Conservation (phyloP, 176 grass and related monocot species). For the Poa pratensis region DNA sequence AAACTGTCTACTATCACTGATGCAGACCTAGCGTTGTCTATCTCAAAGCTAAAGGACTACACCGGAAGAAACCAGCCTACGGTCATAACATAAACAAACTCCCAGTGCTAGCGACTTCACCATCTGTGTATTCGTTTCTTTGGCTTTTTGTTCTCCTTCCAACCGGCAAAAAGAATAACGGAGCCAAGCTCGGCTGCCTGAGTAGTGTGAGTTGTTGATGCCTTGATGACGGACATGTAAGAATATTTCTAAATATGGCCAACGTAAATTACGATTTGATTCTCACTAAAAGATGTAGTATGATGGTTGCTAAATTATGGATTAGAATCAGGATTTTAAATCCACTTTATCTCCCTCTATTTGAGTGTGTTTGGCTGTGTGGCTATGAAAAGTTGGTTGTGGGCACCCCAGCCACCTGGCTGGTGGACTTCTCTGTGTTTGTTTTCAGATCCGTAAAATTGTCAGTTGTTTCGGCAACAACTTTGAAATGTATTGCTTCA, state of each 20-base stretch:
- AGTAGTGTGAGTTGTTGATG: background rate
- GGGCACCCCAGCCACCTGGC: no score
- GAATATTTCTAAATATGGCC: background rate
- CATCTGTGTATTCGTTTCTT: conserved; percentile 34
- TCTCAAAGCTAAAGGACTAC: conserved; percentile 86
- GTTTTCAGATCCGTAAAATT: no score
- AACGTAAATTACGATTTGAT: no score
- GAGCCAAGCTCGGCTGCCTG: background rate
- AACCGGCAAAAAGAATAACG: background rate
- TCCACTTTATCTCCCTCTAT: no score
- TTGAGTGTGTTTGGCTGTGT: no score
- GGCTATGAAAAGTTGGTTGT: no score
- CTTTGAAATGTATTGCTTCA: no score
- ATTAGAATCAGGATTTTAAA: background rate
- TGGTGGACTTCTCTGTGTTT: no score
- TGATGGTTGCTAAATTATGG: background rate
- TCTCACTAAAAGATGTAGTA: background rate
- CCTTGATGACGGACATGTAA: background rate
- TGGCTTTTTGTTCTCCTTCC: background rate
- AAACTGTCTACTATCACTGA: conserved; percentile 18
- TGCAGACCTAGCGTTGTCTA: conserved; percentile 77
- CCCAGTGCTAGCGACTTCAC: background rate
- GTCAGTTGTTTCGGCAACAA: no score
- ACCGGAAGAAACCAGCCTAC: conserved; percentile 87
- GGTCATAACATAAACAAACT: conserved; percentile 66